Percentiles rank a stretch among this genome's conserved stretches.
phyloP scores from a whole-genome alignment of 2,329 filamentous ascomycete species.

The Trichoderma pleuroti region DNA sequence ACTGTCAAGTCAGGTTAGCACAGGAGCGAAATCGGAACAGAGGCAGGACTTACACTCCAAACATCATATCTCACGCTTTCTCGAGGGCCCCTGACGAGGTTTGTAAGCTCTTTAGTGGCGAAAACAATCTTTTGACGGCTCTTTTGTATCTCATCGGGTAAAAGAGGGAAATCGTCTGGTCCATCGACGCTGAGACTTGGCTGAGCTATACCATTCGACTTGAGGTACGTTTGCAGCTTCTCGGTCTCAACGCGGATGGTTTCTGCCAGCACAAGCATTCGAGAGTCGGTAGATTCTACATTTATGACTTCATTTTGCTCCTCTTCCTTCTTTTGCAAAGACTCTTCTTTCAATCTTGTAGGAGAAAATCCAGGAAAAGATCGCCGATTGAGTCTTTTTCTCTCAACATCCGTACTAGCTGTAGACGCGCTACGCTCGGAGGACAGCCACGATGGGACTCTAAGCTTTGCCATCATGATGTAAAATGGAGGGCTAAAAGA shows the following conservation, averaged over 20 bases:
- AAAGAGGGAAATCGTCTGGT: constrained; percentile 44
- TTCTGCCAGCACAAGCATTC: constrained; percentile 44
- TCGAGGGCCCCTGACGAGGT: constrained; percentile 47
- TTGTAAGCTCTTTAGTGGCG: constrained; percentile 46
- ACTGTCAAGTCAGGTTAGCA: constrained; percentile 32
- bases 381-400: constrained; percentile 35
- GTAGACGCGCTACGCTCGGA: constrained; percentile 23
- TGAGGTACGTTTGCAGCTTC: constrained; percentile 47
- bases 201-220: constrained; percentile 38
- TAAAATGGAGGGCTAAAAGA: not conserved
- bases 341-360: constrained; percentile 25
- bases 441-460: constrained; percentile 36
- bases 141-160: constrained; percentile 44
- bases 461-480: constrained; percentile 33
- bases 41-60: constrained; percentile 45
- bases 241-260: constrained; percentile 48
- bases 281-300: constrained; percentile 29
- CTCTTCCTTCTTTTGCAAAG: not conserved
- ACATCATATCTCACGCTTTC: constrained; percentile 51
- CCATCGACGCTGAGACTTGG: constrained; percentile 46
- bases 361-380: constrained; percentile 32
- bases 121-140: constrained; percentile 46
- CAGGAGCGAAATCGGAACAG: not conserved
- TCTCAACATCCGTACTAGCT: constrained; percentile 27
- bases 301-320: not conserved